A percentile compares a stretch with the other conserved stretches of the same genome.
phyloP scores from a whole-genome alignment of 2,329 filamentous ascomycete genomes.

The Ophiostoma ulmi region DNA sequence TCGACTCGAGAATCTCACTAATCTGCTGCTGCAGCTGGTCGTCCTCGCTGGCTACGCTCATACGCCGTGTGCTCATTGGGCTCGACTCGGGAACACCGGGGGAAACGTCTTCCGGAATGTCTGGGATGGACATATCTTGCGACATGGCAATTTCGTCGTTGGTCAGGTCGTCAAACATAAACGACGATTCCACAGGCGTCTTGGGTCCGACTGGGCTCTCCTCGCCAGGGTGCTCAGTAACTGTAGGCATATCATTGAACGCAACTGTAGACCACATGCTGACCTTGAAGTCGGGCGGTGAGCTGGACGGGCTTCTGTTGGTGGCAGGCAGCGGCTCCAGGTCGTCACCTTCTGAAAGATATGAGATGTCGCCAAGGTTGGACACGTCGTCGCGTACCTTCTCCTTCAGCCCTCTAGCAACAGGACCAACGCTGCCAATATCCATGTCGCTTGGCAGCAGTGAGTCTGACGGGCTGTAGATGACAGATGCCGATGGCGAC shows the following conservation, averaged over 20 bases:
- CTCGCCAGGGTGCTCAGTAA: conserved; percentile 40
- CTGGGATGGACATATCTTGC: conserved; percentile 30
- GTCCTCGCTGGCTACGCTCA: conserved; percentile 44
- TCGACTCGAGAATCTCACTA: conserved; percentile 67
- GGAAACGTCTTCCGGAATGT: conserved; percentile 34
- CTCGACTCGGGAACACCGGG: conserved; percentile 30
- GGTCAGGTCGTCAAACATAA: conserved; percentile 29
- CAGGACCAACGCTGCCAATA: background rate
- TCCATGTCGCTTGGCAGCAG: conserved; percentile 11
- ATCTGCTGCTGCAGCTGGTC: conserved; percentile 76
- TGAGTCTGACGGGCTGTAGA: conserved; percentile 25
- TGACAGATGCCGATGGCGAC: conserved; percentile 17
- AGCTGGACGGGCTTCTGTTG: conserved; percentile 43
- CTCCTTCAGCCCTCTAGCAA: conserved; percentile 28
- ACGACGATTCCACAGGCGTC: conserved; percentile 42
- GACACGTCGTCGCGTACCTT: conserved; percentile 41
- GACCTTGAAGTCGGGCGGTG: conserved; percentile 41
- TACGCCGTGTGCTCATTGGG: conserved; percentile 32
- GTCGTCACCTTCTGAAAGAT: conserved; percentile 32
- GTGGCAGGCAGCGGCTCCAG: conserved; percentile 18
- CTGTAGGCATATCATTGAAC: conserved; percentile 45
- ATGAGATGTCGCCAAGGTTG: conserved; percentile 43
- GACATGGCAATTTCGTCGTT: conserved; percentile 44
- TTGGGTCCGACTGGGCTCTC: conserved; percentile 38
- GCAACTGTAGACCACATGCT: conserved; percentile 39